Base-by-base conservation (phyloP, 2,329 filamentous ascomycete species). In the Paracorniculantispora psalliotae region DNA sequence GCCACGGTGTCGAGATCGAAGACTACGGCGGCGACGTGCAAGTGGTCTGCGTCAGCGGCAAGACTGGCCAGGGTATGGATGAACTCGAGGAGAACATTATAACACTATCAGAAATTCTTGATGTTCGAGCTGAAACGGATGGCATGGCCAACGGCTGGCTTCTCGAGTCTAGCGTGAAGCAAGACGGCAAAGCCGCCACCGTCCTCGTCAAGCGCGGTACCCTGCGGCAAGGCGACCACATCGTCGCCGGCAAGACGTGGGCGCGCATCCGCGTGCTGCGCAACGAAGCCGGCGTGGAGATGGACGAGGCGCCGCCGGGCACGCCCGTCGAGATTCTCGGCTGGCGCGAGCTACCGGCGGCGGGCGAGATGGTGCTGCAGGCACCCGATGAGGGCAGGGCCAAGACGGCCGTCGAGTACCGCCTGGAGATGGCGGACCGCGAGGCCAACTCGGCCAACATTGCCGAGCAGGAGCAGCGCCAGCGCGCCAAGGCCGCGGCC, bases 1-100 rank as follows among this genome's bases (percentile, higher is more conserved):
- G 86, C 2, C 82, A 96, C 67, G 91, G 90, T 8, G 86, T 99
- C 30, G 89, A 96, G 66, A 89, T 99, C 57, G 94, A 99, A 75
- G 94, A 97, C 69, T 96, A 85, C 67, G 94, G 94, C 43, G 94
- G 94, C 60, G 94, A 99, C 63, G 91, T 94, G 19, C 94, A 97
- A 73, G 90, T 92, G 19, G 90, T 97, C 2, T 85, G 83, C 57
- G 92, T 99, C 41, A 96, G 91, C 68, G 96, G 93, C 47, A 96
- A 94, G 77, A 97, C 94, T 0, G 94, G 94, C 1, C 79, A 89
- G 70, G 94, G 94, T 51, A 97, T 99, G 87, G 79, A 86, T 17
- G 89, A 96, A 53, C 81, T 99, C 2, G 94, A 97, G 74, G 96
- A 99, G 77, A 92, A 89, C 51, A 91, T 93, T 50, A 77, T 94